phyloP scores from a whole-genome alignment of 169 alveolate species.

The Plasmodium gonderi region DNA sequence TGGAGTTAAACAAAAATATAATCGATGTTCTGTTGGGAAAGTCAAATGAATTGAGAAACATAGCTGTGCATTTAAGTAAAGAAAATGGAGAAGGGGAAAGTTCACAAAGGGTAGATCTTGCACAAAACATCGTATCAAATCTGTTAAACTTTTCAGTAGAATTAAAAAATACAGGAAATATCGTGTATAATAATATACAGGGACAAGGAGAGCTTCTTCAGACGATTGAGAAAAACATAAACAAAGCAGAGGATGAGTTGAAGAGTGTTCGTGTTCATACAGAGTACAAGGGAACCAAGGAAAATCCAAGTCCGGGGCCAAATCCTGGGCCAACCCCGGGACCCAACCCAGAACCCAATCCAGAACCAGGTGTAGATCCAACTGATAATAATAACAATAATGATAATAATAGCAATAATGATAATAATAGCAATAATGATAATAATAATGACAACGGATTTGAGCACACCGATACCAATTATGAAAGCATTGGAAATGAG shows the following conservation, averaged over 20 bases:
- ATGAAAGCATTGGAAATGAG: background rate
- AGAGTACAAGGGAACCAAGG: background rate
- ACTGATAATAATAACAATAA: background rate
- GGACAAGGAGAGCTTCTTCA: slow-evolving; percentile 70
- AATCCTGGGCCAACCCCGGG: no score
- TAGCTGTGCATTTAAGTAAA: slow-evolving; percentile 35
- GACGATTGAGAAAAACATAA: slow-evolving; percentile 13
- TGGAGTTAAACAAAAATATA: slow-evolving; percentile 22
- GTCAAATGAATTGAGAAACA: slow-evolving; percentile 46
- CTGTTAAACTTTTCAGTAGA: slow-evolving; percentile 46
- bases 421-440: background rate
- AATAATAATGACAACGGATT: background rate
- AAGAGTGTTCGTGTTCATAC: slow-evolving; percentile 28
- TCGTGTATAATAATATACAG: slow-evolving; percentile 68
- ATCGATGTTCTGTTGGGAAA: slow-evolving; percentile 25
- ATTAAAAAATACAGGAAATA: slow-evolving; percentile 71
- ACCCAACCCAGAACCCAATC: no score
- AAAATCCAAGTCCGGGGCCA: background rate
- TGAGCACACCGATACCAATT: no score
- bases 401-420: background rate
- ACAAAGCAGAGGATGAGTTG: slow-evolving; percentile 9
- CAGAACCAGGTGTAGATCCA: background rate
- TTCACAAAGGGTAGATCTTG: slow-evolving; percentile 63
- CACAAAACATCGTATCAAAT: slow-evolving; percentile 67
- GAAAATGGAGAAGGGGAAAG: slow-evolving; percentile 27